Evolutionary conservation across 2,329 filamentous ascomycete genomes (phyloP), one percentile per base, ranked within the genome.

Genomic region (Colletotrichum tabaci): DNA sequence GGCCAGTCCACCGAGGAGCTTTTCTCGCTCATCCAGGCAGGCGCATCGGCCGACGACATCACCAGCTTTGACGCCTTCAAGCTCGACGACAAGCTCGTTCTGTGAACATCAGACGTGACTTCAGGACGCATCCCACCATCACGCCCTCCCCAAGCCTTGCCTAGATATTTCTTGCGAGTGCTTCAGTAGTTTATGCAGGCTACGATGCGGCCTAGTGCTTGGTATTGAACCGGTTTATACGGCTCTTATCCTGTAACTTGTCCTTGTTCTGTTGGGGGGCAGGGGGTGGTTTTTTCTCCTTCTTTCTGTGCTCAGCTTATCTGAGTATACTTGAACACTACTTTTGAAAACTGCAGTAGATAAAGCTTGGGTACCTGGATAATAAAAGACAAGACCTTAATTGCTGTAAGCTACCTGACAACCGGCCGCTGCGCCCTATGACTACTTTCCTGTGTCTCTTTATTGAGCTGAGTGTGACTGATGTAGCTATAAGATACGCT

Each of bases 41-140:
- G 64, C 47, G 64, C 64, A 47, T 67, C 64, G 10, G 64, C 64
- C 56, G 40, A 67, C 47, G 64, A 67, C 9, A 61, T 67, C 1
- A 16, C 64, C 26, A 61, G 64, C 64, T 10, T 61, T 55, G 40
- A 61, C 35, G 56, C 0, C n/a, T 67, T 67, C 47, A 67, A 67
- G 64, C 64, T 67, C 46, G 56, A 61, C 21, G 5, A 53, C 53
- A 55, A 26, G 64, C 64, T 67, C n/a, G 64, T 61, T 55, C 47
- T 67, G 56, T 67, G 15, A 67, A 61, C 26, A 53, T 55, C 56
- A 67, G 56, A 40, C 56, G 47, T 47, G 47, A 30, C 64, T 46
- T 16, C 15, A 67, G 56, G 56, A 61, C 56, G 26, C 40, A 52
- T 61, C 47, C n/a, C 38, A 15, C 40, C n/a, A 53, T 61, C 15